Base-by-base conservation (phyloP, 2,329 filamentous ascomycete species). In the Parascedosporium putredinis region DNA sequence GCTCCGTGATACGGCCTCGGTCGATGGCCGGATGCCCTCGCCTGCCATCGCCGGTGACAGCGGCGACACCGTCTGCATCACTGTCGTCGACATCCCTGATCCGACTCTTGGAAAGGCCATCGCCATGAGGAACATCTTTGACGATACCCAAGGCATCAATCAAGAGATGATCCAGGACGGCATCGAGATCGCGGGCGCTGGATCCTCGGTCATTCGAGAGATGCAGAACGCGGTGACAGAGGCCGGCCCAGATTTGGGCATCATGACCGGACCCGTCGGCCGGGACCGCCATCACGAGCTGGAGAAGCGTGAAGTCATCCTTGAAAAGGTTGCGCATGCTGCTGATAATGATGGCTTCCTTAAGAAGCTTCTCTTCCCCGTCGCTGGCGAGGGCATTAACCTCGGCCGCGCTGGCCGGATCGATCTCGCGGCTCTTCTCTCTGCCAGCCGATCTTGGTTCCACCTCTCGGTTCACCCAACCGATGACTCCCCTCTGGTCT, bases 121-220 rank as follows among this genome's bases (percentile, higher is more conserved):
- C n/a, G 81, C 87, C 10, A 81, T 98, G 70, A 86, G 88, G 34
- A 88, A 87, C 12, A 80, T 97, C 31, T 98, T 98, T 58, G 91
- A 98, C 57, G 93, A 97, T 58, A 79, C 74, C n/a, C 73, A 84
- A 18, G 93, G 93, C 47, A 96, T 98, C 68, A 97, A 97, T 58
- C 78, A 85, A 0, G 93, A 98, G 70, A 97, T 98, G 90, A 95
- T 91, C 60, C 84, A 91, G 54, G 93, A 98, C 57, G 93, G 93
- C 8, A 78, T 98, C 1, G 78, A 86, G n/a, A 76, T 94, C 2
- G 68, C 76, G 1, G 58, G 83, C 0, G 81, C 81, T 1, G 86
- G 86, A n/a, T 84, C 83, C 51, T 94, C 91, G 0, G 84, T 97
- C 8, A 64, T 91, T 12, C 83, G 86, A 33, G 90, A 96, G 62